These are phyloP conservation scores for Solanum chacoense DNA, from an alignment of 305 asterid genomes.

Conservation along the genomic window DNA sequence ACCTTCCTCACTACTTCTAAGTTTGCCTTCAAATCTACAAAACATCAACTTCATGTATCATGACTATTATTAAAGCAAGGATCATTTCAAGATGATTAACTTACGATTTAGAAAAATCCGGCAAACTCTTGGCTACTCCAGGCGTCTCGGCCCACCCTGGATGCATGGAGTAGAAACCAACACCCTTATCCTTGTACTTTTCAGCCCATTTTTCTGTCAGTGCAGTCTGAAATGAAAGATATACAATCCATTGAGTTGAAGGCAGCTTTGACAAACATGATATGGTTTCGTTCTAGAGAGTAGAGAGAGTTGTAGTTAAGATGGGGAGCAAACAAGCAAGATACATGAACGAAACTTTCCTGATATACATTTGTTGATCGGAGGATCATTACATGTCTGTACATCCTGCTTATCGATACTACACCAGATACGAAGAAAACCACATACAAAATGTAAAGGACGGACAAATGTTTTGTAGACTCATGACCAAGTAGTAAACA, in stretches of 20 bases:
- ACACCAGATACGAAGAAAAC: background rate
- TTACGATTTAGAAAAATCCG: constrained; percentile 49
- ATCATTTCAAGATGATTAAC: background rate
- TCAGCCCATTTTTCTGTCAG: constrained; percentile 88
- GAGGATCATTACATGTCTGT: background rate
- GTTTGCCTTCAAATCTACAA: constrained; percentile 60
- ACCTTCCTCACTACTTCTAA: constrained; percentile 79
- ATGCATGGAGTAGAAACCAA: constrained; percentile 86
- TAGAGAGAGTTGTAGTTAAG: background rate
- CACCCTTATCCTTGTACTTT: constrained; percentile 43
- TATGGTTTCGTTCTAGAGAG: background rate
- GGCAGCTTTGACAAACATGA: background rate
- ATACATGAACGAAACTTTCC: background rate
- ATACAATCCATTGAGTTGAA: background rate
- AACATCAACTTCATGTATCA: background rate
- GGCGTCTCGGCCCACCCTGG: constrained; percentile 99
- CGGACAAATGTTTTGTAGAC: background rate
- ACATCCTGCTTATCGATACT: background rate
- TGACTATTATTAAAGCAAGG: background rate
- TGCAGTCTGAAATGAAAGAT: constrained; percentile 37
- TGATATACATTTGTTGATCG: background rate
- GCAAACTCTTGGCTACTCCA: constrained; percentile 76
- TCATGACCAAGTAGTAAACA: background rate
- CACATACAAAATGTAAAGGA: background rate
- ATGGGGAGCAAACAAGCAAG: background rate